Percentiles rank a stretch among this genome's conserved stretches.
Conservation (phyloP, 2,329 filamentous ascomycete genomes). For the Septoria linicola region DNA sequence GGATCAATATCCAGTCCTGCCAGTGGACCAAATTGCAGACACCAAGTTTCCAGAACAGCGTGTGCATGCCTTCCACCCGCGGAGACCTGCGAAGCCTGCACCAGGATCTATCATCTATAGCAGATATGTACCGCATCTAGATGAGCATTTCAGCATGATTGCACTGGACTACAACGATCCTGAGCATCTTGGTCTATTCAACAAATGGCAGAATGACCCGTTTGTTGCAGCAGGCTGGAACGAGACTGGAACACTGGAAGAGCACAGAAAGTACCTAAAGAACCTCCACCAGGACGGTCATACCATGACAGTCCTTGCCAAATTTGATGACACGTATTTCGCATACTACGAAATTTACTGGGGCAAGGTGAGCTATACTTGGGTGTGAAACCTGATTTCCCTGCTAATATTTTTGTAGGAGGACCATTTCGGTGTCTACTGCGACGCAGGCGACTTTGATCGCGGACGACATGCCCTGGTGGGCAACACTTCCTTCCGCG, state of each 20-base stretch:
- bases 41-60: conserved; percentile 49
- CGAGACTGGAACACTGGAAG: conserved; percentile 70
- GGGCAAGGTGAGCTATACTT: conserved; percentile 53
- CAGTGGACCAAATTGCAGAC: conserved; percentile 48
- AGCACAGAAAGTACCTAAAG: conserved; percentile 70
- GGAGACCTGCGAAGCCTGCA: conserved; percentile 68
- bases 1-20: conserved; percentile 43
- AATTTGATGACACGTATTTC: conserved; percentile 69
- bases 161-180: conserved; percentile 65
- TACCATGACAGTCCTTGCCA: conserved; percentile 66
- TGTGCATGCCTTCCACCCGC: conserved; percentile 66
- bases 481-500: conserved; percentile 56
- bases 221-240: conserved; percentile 79
- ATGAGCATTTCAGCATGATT: conserved; percentile 76
- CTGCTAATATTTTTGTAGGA: conserved; percentile 31
- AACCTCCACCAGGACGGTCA: conserved; percentile 70
- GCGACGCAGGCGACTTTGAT: conserved; percentile 56
- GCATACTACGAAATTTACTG: conserved; percentile 81
- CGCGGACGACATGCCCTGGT: conserved; percentile 62
- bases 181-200: conserved; percentile 68
- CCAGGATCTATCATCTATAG: conserved; percentile 73
- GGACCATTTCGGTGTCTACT: conserved; percentile 61
- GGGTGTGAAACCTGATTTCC: background rate
- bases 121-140: conserved; percentile 72
- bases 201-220: conserved; percentile 80